Evolutionary conservation across 768 basidiomycete genomes (phyloP).

Genomic region (Termitomyces sp.): DNA sequence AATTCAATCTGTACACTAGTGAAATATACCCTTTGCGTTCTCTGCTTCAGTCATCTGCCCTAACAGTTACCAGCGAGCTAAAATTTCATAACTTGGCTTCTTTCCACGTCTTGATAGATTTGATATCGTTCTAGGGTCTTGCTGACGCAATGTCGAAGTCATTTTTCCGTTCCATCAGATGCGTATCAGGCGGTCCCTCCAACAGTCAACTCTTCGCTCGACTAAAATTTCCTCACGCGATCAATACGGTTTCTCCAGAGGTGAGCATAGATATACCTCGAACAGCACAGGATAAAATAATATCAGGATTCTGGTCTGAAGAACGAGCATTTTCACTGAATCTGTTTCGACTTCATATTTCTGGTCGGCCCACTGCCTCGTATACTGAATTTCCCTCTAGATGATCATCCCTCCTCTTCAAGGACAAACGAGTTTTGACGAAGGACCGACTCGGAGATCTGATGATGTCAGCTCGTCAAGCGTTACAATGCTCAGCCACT

Average conservation of each 20-base stretch:
- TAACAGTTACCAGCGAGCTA: background rate
- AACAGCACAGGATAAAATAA: background rate
- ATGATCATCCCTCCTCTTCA: background rate
- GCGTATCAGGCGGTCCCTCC: background rate
- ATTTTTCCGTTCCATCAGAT: constrained; percentile 2
- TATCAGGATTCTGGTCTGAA: background rate
- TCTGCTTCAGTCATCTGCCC: background rate
- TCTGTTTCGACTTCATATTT: background rate
- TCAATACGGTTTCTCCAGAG: background rate
- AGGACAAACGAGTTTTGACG: background rate
- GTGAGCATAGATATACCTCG: background rate
- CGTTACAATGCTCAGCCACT: background rate
- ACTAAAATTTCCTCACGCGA: background rate
- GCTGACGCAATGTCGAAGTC: constrained; percentile 1
- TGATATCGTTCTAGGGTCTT: background rate
- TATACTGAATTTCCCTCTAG: background rate
- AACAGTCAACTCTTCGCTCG: background rate
- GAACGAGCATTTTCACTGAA: background rate
- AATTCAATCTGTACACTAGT: constrained; percentile 9
- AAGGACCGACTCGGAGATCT: background rate
- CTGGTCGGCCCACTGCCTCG: background rate
- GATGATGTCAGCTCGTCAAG: background rate
- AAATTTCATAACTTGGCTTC: background rate
- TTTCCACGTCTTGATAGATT: background rate
- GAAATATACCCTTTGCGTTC: constrained; percentile 6